Conservation (phyloP, 176 grass and related monocot genomes). For the Lolium perenne region DNA sequence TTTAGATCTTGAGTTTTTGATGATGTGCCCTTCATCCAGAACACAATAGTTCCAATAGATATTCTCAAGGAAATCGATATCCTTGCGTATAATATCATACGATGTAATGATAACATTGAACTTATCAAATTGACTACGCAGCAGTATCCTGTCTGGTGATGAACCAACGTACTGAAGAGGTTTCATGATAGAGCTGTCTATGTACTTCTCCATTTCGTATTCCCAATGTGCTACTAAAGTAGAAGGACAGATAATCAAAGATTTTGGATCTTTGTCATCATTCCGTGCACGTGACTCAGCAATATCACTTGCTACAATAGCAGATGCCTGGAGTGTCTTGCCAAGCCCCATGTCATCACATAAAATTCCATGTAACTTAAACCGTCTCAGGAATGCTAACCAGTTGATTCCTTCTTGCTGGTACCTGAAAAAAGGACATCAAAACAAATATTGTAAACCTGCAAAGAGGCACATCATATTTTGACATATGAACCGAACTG, state of each 20-base stretch:
- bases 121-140: constrained; percentile 79
- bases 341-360: constrained; percentile 99
- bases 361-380: constrained; percentile 98
- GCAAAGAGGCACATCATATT: not conserved
- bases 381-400: constrained; percentile 89
- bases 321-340: constrained; percentile 98
- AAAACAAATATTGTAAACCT: not conserved
- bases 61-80: constrained; percentile 82
- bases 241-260: constrained; percentile 97
- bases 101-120: constrained; percentile 94
- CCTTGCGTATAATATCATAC: constrained; percentile 99
- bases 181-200: constrained; percentile 82
- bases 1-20: constrained; percentile 98
- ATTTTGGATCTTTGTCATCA: constrained; percentile 65
- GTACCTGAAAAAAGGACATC: constrained; percentile 62
- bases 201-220: constrained; percentile 98
- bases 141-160: constrained; percentile 71
- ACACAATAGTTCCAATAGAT: constrained; percentile 94
- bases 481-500: constrained; percentile 26
- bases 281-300: constrained; percentile 63
- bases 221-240: constrained; percentile 98
- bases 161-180: constrained; percentile 92
- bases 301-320: constrained; percentile 93
- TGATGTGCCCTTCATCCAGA: constrained; percentile 99
- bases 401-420: constrained; percentile 99